phyloP scores from a whole-genome alignment of 1,284 basidiomycete species.

The Apiotrichum montevideense region DNA sequence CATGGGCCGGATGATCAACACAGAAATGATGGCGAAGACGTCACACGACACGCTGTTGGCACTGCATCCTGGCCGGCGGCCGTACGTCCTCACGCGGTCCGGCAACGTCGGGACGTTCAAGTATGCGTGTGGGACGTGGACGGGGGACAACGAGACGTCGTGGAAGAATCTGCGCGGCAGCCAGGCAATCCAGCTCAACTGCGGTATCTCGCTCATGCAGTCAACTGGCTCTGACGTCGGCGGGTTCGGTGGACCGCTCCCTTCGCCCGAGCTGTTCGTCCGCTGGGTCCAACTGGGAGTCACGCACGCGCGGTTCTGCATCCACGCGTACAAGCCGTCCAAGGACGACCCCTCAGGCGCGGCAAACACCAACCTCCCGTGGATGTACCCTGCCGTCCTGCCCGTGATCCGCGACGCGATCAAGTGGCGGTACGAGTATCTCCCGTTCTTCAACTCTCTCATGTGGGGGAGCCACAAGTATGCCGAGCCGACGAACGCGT shows the following conservation, averaged over 20 bases:
- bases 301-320: conserved; percentile 44
- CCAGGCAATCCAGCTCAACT: conserved; percentile 39
- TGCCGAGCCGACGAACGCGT: conserved; percentile 46
- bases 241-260: conserved; percentile 48
- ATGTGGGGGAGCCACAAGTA: conserved; percentile 47
- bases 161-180: conserved; percentile 49
- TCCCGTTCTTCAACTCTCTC: conserved; percentile 45
- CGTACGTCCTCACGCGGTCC: conserved; percentile 48
- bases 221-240: conserved; percentile 44
- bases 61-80: conserved; percentile 35
- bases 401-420: conserved; percentile 44
- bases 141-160: conserved; percentile 46
- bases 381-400: conserved; percentile 50
- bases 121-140: conserved; percentile 48
- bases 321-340: conserved; percentile 49
- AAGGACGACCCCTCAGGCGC: conserved; percentile 41
- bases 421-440: conserved; percentile 47
- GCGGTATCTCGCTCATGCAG: conserved; percentile 46
- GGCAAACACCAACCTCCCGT: conserved; percentile 46
- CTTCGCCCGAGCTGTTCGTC: conserved; percentile 46
- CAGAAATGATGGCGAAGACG: conserved; percentile 46
- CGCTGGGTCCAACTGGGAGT: conserved; percentile 49
- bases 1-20: conserved; percentile 47
- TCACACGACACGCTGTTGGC: conserved; percentile 39
- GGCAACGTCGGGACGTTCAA: conserved; percentile 49